Evolutionary conservation across 179 eudicot species (phyloP).

Genomic region (Patellifolia procumbens): DNA sequence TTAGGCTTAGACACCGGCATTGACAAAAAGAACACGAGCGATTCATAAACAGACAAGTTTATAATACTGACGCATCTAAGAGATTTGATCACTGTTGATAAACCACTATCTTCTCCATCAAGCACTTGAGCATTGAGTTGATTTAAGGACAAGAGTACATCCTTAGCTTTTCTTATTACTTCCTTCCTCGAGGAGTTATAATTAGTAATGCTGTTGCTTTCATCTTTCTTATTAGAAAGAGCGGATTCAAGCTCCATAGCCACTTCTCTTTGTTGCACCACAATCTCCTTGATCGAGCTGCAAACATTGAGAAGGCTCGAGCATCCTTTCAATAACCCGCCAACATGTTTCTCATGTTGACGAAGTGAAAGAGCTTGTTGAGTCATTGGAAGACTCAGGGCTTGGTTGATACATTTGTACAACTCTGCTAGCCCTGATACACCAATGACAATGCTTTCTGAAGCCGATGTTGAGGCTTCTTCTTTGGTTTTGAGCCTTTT

Average conservation of each 20-base stretch:
- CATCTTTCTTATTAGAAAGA: background rate
- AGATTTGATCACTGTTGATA: constrained; percentile 29
- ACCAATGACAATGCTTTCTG: constrained; percentile 36
- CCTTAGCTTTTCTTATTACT: constrained; percentile 17
- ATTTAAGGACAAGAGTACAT: background rate
- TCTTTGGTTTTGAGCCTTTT: constrained; percentile 33
- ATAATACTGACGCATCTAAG: constrained; percentile 28
- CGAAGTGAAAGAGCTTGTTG: constrained; percentile 38
- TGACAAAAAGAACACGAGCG: constrained; percentile 34
- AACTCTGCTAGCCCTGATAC: constrained; percentile 33
- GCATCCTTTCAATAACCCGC: constrained; percentile 32
- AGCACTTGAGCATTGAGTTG: constrained; percentile 3
- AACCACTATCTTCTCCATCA: constrained; percentile 6
- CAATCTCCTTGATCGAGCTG: constrained; percentile 4
- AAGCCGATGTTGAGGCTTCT: constrained; percentile 30
- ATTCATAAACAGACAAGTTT: constrained; percentile 28
- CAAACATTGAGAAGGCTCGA: constrained; percentile 32
- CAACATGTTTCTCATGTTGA: constrained; percentile 31
- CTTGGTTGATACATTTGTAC: constrained; percentile 42
- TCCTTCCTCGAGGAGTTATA: constrained; percentile 19
- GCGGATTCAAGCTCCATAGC: background rate
- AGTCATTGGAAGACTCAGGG: constrained; percentile 46
- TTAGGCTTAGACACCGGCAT: constrained; percentile 26
- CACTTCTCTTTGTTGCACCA: constrained; percentile 12
- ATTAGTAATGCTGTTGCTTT: background rate